phyloP scores from a whole-genome alignment of 805 yeast genomes.

The Cyberlindnera maclurae region DNA sequence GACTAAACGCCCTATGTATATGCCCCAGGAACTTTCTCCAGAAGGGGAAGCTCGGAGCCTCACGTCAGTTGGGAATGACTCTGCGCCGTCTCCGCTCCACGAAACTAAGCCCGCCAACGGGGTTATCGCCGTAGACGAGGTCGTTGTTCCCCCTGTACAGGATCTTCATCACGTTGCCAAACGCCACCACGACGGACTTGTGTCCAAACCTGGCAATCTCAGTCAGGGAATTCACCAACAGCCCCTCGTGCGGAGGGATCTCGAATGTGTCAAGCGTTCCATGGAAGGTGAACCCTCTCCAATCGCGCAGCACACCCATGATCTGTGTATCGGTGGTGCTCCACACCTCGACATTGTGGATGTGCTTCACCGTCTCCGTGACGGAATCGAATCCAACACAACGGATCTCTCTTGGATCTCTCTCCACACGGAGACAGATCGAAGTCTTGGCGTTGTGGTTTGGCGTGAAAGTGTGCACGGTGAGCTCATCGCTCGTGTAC shows the following conservation, averaged over 20 bases:
- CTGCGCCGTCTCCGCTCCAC: conserved; percentile 42
- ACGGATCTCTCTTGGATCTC: conserved; percentile 88
- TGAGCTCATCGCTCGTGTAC: conserved; percentile 50
- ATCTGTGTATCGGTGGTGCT: conserved; percentile 67
- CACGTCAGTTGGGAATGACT: too few species aligned
- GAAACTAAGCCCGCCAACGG: conserved; percentile 42
- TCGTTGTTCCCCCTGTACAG: conserved; percentile 73
- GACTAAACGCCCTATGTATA: too few species aligned
- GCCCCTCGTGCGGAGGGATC: conserved; percentile 41
- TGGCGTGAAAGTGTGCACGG: conserved; percentile 63
- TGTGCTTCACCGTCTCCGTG: conserved; percentile 62
- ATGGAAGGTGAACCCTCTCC: conserved; percentile 77
- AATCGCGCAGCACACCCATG: conserved; percentile 40
- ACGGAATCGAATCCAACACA: conserved; percentile 80
- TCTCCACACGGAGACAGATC: conserved; percentile 82
- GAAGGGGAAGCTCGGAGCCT: not conserved
- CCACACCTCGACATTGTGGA: conserved; percentile 68
- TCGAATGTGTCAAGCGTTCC: conserved; percentile 57
- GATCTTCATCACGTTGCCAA: conserved; percentile 67
- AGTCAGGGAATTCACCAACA: conserved; percentile 49
- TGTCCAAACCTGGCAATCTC: conserved; percentile 68
- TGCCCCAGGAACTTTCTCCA: not conserved
- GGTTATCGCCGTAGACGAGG: conserved; percentile 51
- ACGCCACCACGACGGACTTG: conserved; percentile 66
- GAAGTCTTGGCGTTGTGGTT: conserved; percentile 71